Evolutionary conservation across 2,329 filamentous ascomycete genomes (phyloP), one percentile per base, ranked within the genome.

Genomic region (Penicillium sp.): DNA sequence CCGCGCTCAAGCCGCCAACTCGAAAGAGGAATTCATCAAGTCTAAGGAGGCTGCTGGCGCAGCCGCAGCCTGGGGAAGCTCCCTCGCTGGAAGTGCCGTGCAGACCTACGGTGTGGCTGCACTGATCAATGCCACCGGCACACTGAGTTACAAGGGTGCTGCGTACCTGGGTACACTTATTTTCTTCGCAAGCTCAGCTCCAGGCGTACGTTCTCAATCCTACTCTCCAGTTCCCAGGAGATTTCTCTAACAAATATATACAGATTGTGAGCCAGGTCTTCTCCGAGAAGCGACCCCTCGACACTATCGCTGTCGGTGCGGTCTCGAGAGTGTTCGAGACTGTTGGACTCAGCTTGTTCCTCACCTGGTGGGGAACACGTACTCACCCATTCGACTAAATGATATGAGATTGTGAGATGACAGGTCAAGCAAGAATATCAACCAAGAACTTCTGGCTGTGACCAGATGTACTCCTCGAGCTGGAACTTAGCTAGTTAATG

Each of bases 301-400:
- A 97, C 73, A 91, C 87, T 55, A 82, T 97, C 60, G 88, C 88
- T 61, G 85, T 96, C 59, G 87, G 86, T 67, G 81, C 86, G 55
- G 74, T 93, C 44, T 85, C 87, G 66, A 90, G 93, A 74, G 75
- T 93, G 61, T 81, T 95, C 61, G 93, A 97, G 81, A 96, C 93
- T 3, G 81, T 97, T 53, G 93, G 91, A 57, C 81, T 97, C 52
- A 89, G 86, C 56, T 70, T 95, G 65, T 88, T 97, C 81, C 78
- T 97, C 63, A 95, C 88, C 68, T 97, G 88, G 86, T 97, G 91
- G 91, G 91, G 91, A 65, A 96, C 91, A 65, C 85, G 87, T 68
- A 93, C 88, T 74, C 91, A 89, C 77, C 88, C 88, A 53, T 94
- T 95, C 72, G 82, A 89, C 67, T 90, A 85, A 78, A 61, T 17